Percentiles rank a stretch among this genome's conserved stretches.
These are phyloP conservation scores for Cordyceps farinosa DNA, from an alignment of 2,329 filamentous ascomycete genomes.

Conservation along the genomic window DNA sequence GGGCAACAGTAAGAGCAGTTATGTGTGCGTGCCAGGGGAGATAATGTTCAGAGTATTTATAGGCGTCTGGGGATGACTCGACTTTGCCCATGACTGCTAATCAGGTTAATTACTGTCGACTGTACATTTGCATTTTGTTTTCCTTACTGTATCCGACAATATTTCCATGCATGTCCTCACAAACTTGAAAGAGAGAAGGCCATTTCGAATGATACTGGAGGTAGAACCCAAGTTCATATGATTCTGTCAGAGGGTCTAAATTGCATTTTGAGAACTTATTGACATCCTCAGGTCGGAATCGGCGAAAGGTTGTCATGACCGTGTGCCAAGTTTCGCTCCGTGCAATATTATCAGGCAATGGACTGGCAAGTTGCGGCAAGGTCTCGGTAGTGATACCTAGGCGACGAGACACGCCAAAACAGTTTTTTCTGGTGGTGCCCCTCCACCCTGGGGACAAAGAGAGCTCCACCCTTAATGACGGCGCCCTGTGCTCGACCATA, in stretches of 20 bases:
- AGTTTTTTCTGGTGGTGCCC: not conserved
- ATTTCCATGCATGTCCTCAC: slow-evolving; percentile 79
- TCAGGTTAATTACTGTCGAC: slow-evolving; percentile 22
- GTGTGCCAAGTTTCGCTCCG: not conserved
- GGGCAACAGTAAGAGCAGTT: slow-evolving; percentile 89
- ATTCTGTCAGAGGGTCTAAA: slow-evolving; percentile 94
- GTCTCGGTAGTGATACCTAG: not conserved
- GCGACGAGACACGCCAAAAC: not conserved
- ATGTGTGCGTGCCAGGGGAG: slow-evolving; percentile 99
- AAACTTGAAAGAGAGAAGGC: slow-evolving; percentile 91
- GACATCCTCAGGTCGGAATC: slow-evolving; percentile 80
- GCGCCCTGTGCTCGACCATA: slow-evolving; percentile 2
- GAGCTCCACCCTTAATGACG: slow-evolving; percentile 10
- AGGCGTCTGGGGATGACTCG: slow-evolving; percentile 75
- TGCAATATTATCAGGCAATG: not conserved
- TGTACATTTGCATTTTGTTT: slow-evolving; percentile 3
- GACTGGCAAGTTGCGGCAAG: slow-evolving; percentile 1
- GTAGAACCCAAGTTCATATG: slow-evolving; percentile 94
- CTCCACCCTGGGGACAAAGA: slow-evolving; percentile 6
- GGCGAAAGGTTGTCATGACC: slow-evolving; percentile 76
- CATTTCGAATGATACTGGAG: slow-evolving; percentile 93
- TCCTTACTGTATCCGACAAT: slow-evolving; percentile 88
- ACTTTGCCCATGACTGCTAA: slow-evolving; percentile 92
- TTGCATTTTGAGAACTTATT: slow-evolving; percentile 92
- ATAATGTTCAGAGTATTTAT: slow-evolving; percentile 77